Conservation (phyloP, 495 filamentous ascomycete species). For the Entonaema liquescens region DNA sequence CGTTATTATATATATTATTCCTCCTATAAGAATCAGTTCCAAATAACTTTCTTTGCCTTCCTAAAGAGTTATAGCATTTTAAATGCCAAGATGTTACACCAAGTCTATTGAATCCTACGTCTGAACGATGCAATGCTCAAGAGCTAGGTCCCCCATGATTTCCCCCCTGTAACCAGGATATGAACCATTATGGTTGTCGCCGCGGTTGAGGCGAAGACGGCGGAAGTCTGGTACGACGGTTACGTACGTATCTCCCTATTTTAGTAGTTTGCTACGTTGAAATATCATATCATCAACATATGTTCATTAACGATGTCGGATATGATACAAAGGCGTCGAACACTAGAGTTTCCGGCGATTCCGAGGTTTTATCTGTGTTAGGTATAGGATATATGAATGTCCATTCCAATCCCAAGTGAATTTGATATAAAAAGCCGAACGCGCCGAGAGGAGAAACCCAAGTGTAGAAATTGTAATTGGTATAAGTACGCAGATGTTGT, state of each 20-base stretch:
- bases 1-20: not conserved
- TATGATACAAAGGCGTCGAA: not conserved
- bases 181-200: not conserved
- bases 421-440: not conserved
- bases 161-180: not conserved
- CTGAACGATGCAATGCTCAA: not conserved
- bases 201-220: not conserved
- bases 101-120: not conserved
- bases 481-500: too few species aligned
- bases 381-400: not conserved
- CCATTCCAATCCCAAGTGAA: not conserved
- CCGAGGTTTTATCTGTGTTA: not conserved
- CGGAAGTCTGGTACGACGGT: not conserved
- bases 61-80: not conserved
- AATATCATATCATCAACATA: not conserved
- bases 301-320: not conserved
- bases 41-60: not conserved
- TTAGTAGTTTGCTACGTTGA: not conserved
- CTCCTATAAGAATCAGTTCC: not conserved
- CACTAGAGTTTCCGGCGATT: not conserved
- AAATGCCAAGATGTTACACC: not conserved
- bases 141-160: not conserved
- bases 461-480: not conserved
- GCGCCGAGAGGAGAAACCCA: not conserved
- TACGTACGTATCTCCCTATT: not conserved